Evolutionary conservation across 2,329 filamentous ascomycete genomes (phyloP).

Genomic region (Lanzia echinophila): DNA sequence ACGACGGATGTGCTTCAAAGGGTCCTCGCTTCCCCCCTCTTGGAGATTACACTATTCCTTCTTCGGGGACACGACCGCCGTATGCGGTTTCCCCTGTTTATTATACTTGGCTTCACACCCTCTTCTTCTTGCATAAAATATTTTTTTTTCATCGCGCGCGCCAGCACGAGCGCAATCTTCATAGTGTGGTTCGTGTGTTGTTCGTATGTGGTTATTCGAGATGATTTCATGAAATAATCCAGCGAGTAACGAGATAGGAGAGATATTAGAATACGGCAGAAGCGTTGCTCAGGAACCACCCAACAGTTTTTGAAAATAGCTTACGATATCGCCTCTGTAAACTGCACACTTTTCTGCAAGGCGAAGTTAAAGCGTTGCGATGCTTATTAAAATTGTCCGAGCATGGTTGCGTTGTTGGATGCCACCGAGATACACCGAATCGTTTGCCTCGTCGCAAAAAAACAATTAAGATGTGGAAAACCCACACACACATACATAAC

Average conservation of each 20-base stretch:
- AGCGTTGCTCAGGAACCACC: conserved; percentile 3
- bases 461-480: too few species aligned
- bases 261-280: conserved; percentile 1
- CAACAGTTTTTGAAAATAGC: conserved; percentile 1
- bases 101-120: neutral
- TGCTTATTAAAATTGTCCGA: conserved; percentile 7
- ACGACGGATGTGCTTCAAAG: conserved; percentile 1
- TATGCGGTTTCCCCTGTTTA: conserved; percentile 3
- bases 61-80: conserved; percentile 3
- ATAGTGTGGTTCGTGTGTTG: too few species aligned
- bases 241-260: conserved; percentile 3
- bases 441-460: neutral
- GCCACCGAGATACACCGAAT: neutral
- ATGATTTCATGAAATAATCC: neutral
- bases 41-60: conserved; percentile 2
- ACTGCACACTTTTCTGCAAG: neutral
- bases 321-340: neutral
- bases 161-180: too few species aligned
- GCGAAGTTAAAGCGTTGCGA: conserved; percentile 6
- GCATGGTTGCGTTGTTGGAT: neutral
- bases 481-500: neutral
- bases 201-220: too few species aligned
- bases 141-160: neutral
- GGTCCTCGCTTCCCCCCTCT: conserved; percentile 6
- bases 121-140: conserved; percentile 3